These are phyloP conservation scores for Scytalidium lignicola DNA, from an alignment of 2,329 filamentous ascomycete species.

Conservation along the genomic window DNA sequence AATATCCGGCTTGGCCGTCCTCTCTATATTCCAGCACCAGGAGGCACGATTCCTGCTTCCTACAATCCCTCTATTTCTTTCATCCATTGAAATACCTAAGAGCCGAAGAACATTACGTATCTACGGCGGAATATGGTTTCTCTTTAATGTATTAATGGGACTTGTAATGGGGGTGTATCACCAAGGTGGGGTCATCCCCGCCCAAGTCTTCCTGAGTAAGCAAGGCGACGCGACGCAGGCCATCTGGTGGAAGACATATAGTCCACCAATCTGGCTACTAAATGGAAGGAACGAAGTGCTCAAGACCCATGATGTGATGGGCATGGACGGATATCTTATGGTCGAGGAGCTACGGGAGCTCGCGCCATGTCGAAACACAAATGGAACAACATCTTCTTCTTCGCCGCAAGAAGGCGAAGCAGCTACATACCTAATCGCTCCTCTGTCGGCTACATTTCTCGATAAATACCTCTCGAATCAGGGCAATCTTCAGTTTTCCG, in stretches of 20 bases:
- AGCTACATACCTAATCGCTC: slow-evolving; percentile 68
- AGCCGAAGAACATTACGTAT: slow-evolving; percentile 41
- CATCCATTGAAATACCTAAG: slow-evolving; percentile 63
- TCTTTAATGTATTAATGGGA: slow-evolving; percentile 65
- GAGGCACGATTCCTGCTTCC: slow-evolving; percentile 75
- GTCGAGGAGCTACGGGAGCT: slow-evolving; percentile 52
- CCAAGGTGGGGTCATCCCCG: slow-evolving; percentile 72
- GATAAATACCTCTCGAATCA: slow-evolving; percentile 49
- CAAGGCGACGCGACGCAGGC: slow-evolving; percentile 62
- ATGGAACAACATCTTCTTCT: slow-evolving; percentile 22
- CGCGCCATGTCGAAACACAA: slow-evolving; percentile 52
- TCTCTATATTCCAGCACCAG: slow-evolving; percentile 74
- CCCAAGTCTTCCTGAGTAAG: slow-evolving; percentile 68
- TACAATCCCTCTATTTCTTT: slow-evolving; percentile 70
- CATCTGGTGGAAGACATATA: slow-evolving; percentile 81
- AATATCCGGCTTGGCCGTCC: slow-evolving; percentile 62
- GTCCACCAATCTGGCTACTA: slow-evolving; percentile 73
- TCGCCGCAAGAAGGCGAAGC: slow-evolving; percentile 55
- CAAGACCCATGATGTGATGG: slow-evolving; percentile 70
- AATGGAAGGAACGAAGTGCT: slow-evolving; percentile 70
- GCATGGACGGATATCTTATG: slow-evolving; percentile 56
- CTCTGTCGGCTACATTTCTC: slow-evolving; percentile 65
- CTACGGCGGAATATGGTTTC: slow-evolving; percentile 60
- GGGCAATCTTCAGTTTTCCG: slow-evolving; percentile 55
- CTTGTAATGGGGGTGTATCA: slow-evolving; percentile 76